Percentiles rank a stretch among this genome's conserved stretches.
Evolutionary conservation across 2,329 filamentous ascomycete genomes (phyloP).

Genomic region (Daldinia sp.): DNA sequence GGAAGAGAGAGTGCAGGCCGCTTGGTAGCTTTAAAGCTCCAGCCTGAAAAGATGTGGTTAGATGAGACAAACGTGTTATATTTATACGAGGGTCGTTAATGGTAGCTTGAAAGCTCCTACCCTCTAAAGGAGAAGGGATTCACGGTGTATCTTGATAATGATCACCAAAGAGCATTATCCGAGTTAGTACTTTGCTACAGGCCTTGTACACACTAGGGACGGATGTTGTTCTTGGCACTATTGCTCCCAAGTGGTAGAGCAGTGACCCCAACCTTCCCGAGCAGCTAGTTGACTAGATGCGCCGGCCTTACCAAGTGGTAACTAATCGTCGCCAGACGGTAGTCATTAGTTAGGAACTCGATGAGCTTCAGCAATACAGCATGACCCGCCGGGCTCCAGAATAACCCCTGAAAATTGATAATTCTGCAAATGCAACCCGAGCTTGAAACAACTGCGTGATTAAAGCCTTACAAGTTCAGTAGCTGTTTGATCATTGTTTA

Average conservation of each 20-base stretch:
- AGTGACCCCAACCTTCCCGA: constrained; percentile 18
- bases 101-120: constrained; percentile 61
- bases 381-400: constrained; percentile 12
- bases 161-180: constrained; percentile 13
- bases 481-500: neutral
- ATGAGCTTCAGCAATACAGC: constrained; percentile 20
- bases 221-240: constrained; percentile 25
- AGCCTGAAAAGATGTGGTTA: constrained; percentile 54
- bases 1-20: constrained; percentile 51
- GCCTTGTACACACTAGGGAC: constrained; percentile 12
- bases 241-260: constrained; percentile 40
- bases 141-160: constrained; percentile 11
- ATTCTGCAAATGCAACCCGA: constrained; percentile 12
- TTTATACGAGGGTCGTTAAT: constrained; percentile 54
- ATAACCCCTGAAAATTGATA: constrained; percentile 31
- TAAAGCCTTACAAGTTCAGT: neutral
- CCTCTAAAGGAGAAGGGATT: constrained; percentile 43
- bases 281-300: constrained; percentile 24
- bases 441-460: neutral
- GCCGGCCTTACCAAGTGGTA: constrained; percentile 39
- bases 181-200: constrained; percentile 10
- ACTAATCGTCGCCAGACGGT: neutral
- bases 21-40: constrained; percentile 73
- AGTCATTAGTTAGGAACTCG: constrained; percentile 25
- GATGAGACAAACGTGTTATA: constrained; percentile 43